Percentiles rank a stretch among this genome's conserved stretches.
phyloP scores from a whole-genome alignment of 441 rosid genomes.

The Aleurites moluccanus region DNA sequence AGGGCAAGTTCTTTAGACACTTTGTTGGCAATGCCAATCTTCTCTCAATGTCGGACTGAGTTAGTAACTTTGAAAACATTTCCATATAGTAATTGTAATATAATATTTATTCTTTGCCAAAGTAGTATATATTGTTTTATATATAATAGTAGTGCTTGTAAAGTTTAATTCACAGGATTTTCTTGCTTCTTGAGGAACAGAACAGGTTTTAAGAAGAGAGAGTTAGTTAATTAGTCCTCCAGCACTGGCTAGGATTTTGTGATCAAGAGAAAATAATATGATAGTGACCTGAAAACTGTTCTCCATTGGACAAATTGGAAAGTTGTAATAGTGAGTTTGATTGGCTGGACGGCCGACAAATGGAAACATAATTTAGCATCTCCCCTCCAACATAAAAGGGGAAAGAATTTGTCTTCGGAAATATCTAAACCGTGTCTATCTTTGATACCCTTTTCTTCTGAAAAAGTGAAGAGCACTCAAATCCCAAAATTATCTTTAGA shows the following conservation, averaged over 20 bases:
- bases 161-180: no score
- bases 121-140: no score
- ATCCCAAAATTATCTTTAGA: neutral
- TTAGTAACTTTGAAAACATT: conserved; percentile 8
- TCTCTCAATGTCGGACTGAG: neutral
- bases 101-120: no score
- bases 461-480: neutral
- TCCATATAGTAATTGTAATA: neutral
- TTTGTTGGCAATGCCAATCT: conserved; percentile 7
- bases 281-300: no score
- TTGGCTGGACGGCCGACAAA: neutral
- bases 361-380: no score
- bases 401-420: neutral
- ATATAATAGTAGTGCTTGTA: no score
- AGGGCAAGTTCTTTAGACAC: neutral
- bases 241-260: no score
- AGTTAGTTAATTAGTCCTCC: no score
- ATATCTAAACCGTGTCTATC: neutral
- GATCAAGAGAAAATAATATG: no score
- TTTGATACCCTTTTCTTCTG: neutral
- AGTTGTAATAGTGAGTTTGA: neutral
- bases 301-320: no score
- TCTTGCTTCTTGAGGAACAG: no score
- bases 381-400: neutral
- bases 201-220: no score